Percentiles rank a stretch among this genome's conserved stretches.
These are phyloP conservation scores for Monosporascus sp. DNA, from an alignment of 2,329 filamentous ascomycete genomes.

Conservation along the genomic window DNA sequence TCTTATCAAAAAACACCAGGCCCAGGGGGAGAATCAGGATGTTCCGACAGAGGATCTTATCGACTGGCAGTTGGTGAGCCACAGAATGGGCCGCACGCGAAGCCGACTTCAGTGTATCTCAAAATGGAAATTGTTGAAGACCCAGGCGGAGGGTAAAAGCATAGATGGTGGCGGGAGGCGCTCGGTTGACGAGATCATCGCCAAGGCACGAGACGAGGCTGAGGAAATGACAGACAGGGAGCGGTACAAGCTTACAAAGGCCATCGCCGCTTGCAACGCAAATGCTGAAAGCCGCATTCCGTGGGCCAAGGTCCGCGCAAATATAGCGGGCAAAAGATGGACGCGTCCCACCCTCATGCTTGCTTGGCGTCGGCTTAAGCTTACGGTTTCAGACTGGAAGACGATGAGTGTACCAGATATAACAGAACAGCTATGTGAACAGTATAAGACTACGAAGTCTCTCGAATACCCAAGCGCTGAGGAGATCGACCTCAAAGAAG, in stretches of 20 bases:
- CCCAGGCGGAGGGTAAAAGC: slow-evolving; percentile 13
- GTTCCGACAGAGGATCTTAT: slow-evolving; percentile 48
- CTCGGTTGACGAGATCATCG: slow-evolving; percentile 18
- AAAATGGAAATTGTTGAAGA: slow-evolving; percentile 56
- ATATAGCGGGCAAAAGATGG: slow-evolving; percentile 12
- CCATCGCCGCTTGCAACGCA: slow-evolving; percentile 15
- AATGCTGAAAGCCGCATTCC: slow-evolving; percentile 24
- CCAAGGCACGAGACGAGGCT: slow-evolving; percentile 22
- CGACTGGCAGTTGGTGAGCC: slow-evolving; percentile 61
- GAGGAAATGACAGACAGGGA: slow-evolving; percentile 18
- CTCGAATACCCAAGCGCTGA: slow-evolving; percentile 16
- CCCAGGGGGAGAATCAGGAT: slow-evolving; percentile 25
- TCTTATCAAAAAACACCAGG: slow-evolving; percentile 36
- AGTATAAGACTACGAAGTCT: slow-evolving; percentile 15
- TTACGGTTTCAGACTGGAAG: slow-evolving; percentile 15
- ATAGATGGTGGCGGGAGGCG: slow-evolving; percentile 16
- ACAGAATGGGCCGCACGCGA: slow-evolving; percentile 55
- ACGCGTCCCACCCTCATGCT: slow-evolving; percentile 21
- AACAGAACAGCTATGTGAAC: slow-evolving; percentile 12
- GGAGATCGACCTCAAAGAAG: slow-evolving; percentile 15
- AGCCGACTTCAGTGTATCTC: slow-evolving; percentile 62
- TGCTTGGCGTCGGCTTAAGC: slow-evolving; percentile 24
- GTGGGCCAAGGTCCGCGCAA: slow-evolving; percentile 20
- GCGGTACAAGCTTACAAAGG: slow-evolving; percentile 20
- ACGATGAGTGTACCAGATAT: slow-evolving; percentile 19